phyloP scores from a whole-genome alignment of 345 rosid genomes.

The Ceriops tagal region DNA sequence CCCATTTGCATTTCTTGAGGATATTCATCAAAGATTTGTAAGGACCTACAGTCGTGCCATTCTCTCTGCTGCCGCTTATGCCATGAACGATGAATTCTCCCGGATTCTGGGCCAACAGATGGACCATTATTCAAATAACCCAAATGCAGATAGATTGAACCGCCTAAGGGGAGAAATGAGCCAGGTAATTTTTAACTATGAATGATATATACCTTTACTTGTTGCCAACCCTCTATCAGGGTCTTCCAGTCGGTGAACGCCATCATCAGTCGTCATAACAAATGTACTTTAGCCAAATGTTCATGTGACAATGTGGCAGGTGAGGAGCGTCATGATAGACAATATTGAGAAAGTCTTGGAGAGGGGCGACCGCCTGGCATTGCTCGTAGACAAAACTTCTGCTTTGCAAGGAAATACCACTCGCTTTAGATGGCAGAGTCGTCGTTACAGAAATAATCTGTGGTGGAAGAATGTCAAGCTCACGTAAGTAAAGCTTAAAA shows the following conservation, averaged over 20 bases:
- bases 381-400: conserved; percentile 45
- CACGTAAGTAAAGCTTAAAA: conserved; percentile 26
- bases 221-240: too few species aligned
- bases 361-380: conserved; percentile 45
- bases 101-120: conserved; percentile 46
- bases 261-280: too few species aligned
- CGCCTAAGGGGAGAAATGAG: conserved; percentile 54
- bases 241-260: too few species aligned
- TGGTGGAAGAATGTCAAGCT: conserved; percentile 53
- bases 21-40: conserved; percentile 40
- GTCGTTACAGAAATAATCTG: conserved; percentile 30
- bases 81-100: conserved; percentile 57
- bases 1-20: conserved; percentile 47
- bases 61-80: conserved; percentile 43
- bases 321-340: conserved; percentile 43
- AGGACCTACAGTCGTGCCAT: conserved; percentile 35
- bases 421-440: conserved; percentile 40
- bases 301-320: conserved; percentile 18
- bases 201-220: not conserved
- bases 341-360: conserved; percentile 49
- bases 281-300: too few species aligned
- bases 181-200: conserved; percentile 19
- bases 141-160: conserved; percentile 39
- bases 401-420: conserved; percentile 38
- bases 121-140: conserved; percentile 42